A percentile compares a stretch with the other conserved stretches of the same genome.
Conservation (phyloP, 257 asterid genomes). For the Forsythia viridissima region DNA sequence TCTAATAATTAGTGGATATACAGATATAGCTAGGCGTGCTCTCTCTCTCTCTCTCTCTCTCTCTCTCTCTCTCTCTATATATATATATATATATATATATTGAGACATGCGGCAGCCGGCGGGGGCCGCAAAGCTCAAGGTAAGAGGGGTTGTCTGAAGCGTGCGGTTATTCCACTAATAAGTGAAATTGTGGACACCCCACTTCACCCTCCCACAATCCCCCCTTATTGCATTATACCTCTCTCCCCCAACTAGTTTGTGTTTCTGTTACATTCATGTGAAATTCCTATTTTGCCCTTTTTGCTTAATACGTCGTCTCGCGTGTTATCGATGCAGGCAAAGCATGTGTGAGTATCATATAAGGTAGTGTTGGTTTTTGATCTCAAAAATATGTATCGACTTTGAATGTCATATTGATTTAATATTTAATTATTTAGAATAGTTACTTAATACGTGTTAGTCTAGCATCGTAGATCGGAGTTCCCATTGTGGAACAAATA, state of each 20-base stretch:
- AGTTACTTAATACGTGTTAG: background rate
- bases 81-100: no score
- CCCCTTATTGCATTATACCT: background rate
- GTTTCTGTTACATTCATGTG: background rate
- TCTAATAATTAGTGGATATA: background rate
- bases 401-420: background rate
- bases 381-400: background rate
- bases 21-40: constrained; percentile 31
- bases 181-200: constrained; percentile 31
- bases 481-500: no score
- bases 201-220: constrained; percentile 24
- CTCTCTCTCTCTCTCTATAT: no score
- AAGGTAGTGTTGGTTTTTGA: background rate
- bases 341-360: background rate
- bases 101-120: constrained; percentile 39
- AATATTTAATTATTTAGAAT: background rate
- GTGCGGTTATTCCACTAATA: constrained; percentile 44
- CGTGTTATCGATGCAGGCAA: background rate
- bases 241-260: background rate
- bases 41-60: background rate
- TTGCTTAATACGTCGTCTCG: background rate
- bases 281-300: background rate
- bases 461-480: background rate
- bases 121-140: background rate
- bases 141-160: constrained; percentile 13